A percentile compares a stretch with the other conserved stretches of the same genome.
Evolutionary conservation across 805 yeast genomes (phyloP).

Genomic region (Metschnikowia kunwiensis): DNA sequence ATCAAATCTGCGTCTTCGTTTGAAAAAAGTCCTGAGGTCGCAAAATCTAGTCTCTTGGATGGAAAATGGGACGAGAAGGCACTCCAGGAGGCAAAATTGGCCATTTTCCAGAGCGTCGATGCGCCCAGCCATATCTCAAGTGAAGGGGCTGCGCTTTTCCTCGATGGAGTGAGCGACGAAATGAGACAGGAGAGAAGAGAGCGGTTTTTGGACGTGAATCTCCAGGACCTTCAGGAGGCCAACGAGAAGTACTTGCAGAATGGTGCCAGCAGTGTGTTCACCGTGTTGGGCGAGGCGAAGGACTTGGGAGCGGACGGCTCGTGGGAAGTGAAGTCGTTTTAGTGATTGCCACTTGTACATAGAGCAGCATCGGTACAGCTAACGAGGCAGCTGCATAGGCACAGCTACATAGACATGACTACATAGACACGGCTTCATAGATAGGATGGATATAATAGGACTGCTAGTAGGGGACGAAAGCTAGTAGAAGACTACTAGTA

Average conservation of each 20-base stretch:
- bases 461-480: too few species aligned
- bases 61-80: conserved; percentile 57
- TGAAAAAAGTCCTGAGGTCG: conserved; percentile 40
- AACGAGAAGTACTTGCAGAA: conserved; percentile 59
- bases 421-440: too few species aligned
- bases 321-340: conserved; percentile 21
- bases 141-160: conserved; percentile 69
- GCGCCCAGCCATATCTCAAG: conserved; percentile 79
- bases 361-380: too few species aligned
- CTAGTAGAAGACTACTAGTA: too few species aligned
- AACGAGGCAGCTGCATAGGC: too few species aligned
- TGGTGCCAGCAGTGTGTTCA: conserved; percentile 25
- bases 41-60: conserved; percentile 34
- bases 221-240: conserved; percentile 58
- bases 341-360: neutral
- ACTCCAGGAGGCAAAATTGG: conserved; percentile 83
- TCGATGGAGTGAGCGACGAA: conserved; percentile 69
- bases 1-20: conserved; percentile 63
- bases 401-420: too few species aligned
- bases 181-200: conserved; percentile 80
- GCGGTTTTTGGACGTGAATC: conserved; percentile 61
- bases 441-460: too few species aligned
- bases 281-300: conserved; percentile 47
- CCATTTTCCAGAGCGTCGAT: conserved; percentile 88
- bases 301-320: conserved; percentile 20